phyloP scores from a whole-genome alignment of 129 eudicot species.

The Chrysanthemum lavandulifolium region DNA sequence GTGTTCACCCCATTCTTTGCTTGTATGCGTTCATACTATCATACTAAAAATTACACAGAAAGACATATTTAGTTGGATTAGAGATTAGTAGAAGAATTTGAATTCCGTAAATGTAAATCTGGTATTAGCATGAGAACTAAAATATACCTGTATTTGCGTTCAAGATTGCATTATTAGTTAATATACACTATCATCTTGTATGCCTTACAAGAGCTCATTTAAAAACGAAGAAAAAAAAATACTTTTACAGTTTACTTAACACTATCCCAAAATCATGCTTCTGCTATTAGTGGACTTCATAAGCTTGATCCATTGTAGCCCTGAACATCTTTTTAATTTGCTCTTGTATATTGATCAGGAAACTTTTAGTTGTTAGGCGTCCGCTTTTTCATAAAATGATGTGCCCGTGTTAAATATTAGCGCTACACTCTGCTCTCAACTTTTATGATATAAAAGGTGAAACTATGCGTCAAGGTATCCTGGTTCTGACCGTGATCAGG shows the following conservation, averaged over 20 bases:
- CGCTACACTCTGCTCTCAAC: background rate
- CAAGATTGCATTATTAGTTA: background rate
- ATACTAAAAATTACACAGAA: conserved; percentile 8
- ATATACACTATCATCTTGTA: background rate
- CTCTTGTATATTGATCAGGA: no score
- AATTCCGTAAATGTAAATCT: conserved; percentile 15
- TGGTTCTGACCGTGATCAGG: conserved; percentile 22
- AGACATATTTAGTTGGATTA: conserved; percentile 12
- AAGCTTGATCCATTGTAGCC: background rate
- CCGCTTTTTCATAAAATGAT: no score
- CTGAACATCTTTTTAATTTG: no score
- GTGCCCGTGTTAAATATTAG: no score
- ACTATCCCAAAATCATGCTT: background rate
- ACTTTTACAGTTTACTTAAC: no score
- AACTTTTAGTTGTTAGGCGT: no score
- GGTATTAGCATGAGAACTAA: conserved; percentile 21
- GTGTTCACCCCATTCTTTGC: background rate
- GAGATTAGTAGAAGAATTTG: conserved; percentile 12
- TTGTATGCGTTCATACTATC: background rate
- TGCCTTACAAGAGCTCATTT: background rate
- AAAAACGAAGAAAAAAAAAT: no score
- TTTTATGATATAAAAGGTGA: conserved; percentile 3
- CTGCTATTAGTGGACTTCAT: background rate
- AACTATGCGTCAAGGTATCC: conserved; percentile 1
- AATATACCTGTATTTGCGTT: background rate